Evolutionary conservation across 2,329 filamentous ascomycete species (phyloP).

Genomic region (Exophiala sp.): DNA sequence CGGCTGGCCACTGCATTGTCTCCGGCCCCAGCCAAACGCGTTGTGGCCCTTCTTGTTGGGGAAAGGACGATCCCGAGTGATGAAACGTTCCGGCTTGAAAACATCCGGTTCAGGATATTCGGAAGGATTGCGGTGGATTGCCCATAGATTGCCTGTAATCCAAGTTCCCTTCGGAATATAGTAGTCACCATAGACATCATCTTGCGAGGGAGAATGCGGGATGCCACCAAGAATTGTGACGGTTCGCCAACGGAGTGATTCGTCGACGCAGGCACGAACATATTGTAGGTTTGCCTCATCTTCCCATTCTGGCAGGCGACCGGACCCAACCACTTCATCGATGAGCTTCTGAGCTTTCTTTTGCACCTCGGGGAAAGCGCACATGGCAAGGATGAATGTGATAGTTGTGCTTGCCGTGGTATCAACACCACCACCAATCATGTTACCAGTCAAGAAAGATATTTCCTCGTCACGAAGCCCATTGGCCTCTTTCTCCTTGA

Average conservation of each 20-base stretch:
- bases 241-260: conserved; percentile 37
- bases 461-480: conserved; percentile 45
- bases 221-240: conserved; percentile 34
- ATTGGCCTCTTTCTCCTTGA: conserved; percentile 48
- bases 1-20: conserved; percentile 53
- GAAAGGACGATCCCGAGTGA: conserved; percentile 39
- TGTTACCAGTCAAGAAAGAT: conserved; percentile 46
- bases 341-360: conserved; percentile 45
- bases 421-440: conserved; percentile 33
- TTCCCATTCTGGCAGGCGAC: conserved; percentile 35
- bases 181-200: conserved; percentile 50
- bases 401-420: conserved; percentile 32
- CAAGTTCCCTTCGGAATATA: conserved; percentile 47
- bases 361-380: conserved; percentile 47
- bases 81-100: conserved; percentile 46
- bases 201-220: conserved; percentile 38
- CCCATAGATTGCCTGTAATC: conserved; percentile 24
- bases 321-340: conserved; percentile 40
- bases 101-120: conserved; percentile 38
- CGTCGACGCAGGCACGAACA: conserved; percentile 37
- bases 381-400: conserved; percentile 31
- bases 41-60: conserved; percentile 51
- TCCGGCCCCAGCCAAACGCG: conserved; percentile 56
- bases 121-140: conserved; percentile 34
- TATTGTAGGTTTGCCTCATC: conserved; percentile 40